Base-by-base conservation (phyloP, 2,329 filamentous ascomycete species). In the Monosporascus sp. region DNA sequence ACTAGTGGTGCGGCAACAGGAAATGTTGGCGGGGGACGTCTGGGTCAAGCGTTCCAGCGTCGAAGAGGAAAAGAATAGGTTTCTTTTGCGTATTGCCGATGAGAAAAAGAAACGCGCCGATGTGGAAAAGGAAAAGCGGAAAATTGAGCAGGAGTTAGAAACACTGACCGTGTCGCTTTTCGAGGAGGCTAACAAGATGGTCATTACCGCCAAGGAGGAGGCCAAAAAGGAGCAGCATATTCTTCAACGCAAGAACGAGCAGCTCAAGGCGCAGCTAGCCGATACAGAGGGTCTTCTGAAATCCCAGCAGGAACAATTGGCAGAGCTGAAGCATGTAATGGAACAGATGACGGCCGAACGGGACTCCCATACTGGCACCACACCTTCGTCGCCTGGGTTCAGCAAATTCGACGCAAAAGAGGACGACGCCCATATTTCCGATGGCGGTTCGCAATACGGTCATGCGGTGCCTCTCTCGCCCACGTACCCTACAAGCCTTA, bases 161-260 rank as follows among this genome's bases (percentile, higher is more conserved):
- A 89, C 85, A 50, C 72, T 99, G 58, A 97, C 94, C 0, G 86
- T 91, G 1, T 91, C 91, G 28, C 79, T 99, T n/a, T 99, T 99
- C 58, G 91, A 97, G 68, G 93, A 99, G 76, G 94, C 94, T 49
- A 97, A 99, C 74, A 92, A 88, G 78, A 97, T 99, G 93, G 94
- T 99, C 50, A 89, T 93, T 41, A 85, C 84, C 17, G 93, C 93
- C 38, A 90, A 96, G 66, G 91, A 92, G 68, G 90, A 96, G 57
- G 91, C 94, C 8, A 86, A 91, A 56, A 85, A 83, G 58, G 91
- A 97, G 62, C 87, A 91, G 38, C 91, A 97, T 60, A 80, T 81
- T 5, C 76, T 92, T 43, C 86, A 91, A 53, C 88, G 88, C 65
- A 90, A 90, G 67, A 96, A 94, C 64, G 91, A 96, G 53, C 90